phyloP scores from a whole-genome alignment of 2,329 filamentous ascomycete species.

The Diplodia intermedia region DNA sequence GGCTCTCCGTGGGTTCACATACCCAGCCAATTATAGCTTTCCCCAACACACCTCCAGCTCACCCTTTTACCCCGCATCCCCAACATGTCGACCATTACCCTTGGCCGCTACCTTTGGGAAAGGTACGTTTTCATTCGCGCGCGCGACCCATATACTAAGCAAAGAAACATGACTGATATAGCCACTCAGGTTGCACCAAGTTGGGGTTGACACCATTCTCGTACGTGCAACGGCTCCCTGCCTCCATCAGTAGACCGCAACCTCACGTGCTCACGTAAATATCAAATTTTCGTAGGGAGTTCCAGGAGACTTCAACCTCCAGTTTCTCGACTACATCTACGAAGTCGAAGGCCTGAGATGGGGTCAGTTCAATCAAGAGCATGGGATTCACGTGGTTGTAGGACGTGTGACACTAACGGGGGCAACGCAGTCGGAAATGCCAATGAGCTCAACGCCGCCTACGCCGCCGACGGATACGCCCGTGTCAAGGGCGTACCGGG shows the following conservation, averaged over 20 bases:
- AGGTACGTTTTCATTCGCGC: conserved; percentile 35
- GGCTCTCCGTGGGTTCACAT: background rate
- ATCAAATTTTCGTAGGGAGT: conserved; percentile 41
- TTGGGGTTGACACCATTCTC: conserved; percentile 51
- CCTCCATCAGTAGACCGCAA: background rate
- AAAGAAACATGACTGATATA: background rate
- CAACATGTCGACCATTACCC: conserved; percentile 45
- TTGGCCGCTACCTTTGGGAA: conserved; percentile 53
- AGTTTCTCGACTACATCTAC: conserved; percentile 54
- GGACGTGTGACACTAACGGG: background rate
- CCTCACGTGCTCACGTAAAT: conserved; percentile 21
- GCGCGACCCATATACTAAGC: background rate
- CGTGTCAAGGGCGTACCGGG: conserved; percentile 56
- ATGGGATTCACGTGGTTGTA: background rate
- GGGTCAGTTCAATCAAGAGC: conserved; percentile 35
- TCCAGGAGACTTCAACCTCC: conserved; percentile 56
- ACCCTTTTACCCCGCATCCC: background rate
- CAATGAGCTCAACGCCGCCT: conserved; percentile 66
- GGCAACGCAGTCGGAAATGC: conserved; percentile 55
- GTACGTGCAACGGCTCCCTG: conserved; percentile 34
- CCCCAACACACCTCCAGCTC: background rate
- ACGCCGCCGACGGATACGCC: conserved; percentile 65
- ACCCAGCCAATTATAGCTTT: background rate
- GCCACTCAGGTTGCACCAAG: conserved; percentile 46
- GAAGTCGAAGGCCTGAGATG: conserved; percentile 50